These are phyloP conservation scores for Chrysanthemum lavandulifolium DNA, from an alignment of 129 eudicot genomes.

Conservation along the genomic window DNA sequence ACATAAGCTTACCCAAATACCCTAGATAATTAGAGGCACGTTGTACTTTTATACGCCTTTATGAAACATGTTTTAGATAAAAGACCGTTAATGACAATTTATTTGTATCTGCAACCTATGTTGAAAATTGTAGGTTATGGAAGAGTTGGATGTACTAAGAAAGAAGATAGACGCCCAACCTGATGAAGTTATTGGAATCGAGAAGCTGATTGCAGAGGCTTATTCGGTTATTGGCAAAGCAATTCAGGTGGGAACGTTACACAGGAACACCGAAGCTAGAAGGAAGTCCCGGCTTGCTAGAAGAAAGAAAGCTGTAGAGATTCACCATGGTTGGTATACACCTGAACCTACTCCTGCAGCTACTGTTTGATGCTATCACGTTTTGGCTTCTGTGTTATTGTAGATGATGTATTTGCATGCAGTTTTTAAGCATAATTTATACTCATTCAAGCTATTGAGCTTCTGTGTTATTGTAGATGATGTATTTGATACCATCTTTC, in stretches of 20 bases:
- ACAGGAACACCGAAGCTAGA: constrained; percentile 79
- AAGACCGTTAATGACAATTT: background rate
- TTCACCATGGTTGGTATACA: constrained; percentile 87
- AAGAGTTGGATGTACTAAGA: constrained; percentile 24
- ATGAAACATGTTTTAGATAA: background rate
- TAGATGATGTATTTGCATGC: constrained; percentile 32
- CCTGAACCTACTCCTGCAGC: constrained; percentile 41
- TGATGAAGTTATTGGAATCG: constrained; percentile 69
- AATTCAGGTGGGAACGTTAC: constrained; percentile 69
- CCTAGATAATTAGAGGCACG: too few species aligned
- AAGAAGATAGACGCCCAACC: constrained; percentile 56
- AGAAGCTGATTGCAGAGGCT: constrained; percentile 84
- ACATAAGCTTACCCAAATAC: too few species aligned
- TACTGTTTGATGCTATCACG: constrained; percentile 21
- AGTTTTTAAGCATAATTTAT: background rate
- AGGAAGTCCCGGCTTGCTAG: constrained; percentile 96
- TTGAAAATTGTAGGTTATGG: background rate
- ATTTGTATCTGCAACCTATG: background rate
- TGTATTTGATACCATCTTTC: too few species aligned
- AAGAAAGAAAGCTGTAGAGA: constrained; percentile 84
- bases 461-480: too few species aligned
- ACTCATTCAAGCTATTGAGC: too few species aligned
- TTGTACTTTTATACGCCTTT: background rate
- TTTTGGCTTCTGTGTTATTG: constrained; percentile 22
- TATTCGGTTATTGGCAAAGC: constrained; percentile 87